A percentile compares a stretch with the other conserved stretches of the same genome.
Evolutionary conservation across 768 basidiomycete species (phyloP).

Genomic region (Termitomyces sp.): DNA sequence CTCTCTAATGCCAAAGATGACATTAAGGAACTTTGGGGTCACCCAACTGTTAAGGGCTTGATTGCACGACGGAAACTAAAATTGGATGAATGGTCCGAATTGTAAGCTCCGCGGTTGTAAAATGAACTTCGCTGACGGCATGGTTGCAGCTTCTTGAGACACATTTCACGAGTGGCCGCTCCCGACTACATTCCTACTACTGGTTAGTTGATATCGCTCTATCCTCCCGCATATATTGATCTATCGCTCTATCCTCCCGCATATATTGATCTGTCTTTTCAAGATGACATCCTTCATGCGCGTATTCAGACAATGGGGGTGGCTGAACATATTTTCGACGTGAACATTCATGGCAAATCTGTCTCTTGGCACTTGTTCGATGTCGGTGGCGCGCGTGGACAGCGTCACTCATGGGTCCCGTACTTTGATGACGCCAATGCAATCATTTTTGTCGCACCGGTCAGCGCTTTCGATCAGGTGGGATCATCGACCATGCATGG

Average conservation of each 20-base stretch:
- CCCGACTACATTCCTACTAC: constrained; percentile 70
- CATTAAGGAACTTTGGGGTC: constrained; percentile 67
- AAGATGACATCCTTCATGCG: constrained; percentile 86
- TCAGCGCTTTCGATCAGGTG: constrained; percentile 78
- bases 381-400: constrained; percentile 67
- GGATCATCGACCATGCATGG: constrained; percentile 7
- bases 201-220: constrained; percentile 33
- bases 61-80: constrained; percentile 65
- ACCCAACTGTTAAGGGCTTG: constrained; percentile 64
- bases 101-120: constrained; percentile 44
- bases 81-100: constrained; percentile 86
- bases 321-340: constrained; percentile 77
- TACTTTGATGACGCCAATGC: constrained; percentile 74
- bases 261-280: constrained; percentile 21
- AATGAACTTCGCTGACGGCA: constrained; percentile 10
- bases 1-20: constrained; percentile 56
- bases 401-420: constrained; percentile 76
- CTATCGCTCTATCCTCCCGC: constrained; percentile 9
- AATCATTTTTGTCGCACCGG: constrained; percentile 75
- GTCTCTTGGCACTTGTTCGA: constrained; percentile 74
- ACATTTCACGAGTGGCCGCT: constrained; percentile 67
- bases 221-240: constrained; percentile 24
- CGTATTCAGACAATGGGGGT: constrained; percentile 90
- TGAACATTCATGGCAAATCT: constrained; percentile 70
- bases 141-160: constrained; percentile 58